phyloP scores from a whole-genome alignment of 2,329 filamentous ascomycete genomes.

The Penicillium aurantiogriseum region DNA sequence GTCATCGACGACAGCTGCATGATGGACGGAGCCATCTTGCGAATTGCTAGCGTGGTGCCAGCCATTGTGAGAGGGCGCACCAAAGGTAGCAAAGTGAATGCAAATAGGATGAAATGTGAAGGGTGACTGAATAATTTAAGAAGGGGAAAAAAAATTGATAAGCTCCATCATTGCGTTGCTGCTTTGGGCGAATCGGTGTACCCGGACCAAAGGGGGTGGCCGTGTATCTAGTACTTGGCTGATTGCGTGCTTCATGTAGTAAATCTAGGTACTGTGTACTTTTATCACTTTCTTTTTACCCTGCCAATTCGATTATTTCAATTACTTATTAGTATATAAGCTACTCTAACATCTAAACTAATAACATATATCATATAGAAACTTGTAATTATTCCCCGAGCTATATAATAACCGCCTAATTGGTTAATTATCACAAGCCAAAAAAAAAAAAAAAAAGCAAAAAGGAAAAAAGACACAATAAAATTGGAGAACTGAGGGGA shows the following conservation, averaged over 20 bases:
- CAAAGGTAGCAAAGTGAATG: conserved; percentile 14
- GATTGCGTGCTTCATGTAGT: conserved; percentile 1
- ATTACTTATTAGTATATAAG: neutral
- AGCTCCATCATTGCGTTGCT: conserved; percentile 22
- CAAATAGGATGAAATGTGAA: conserved; percentile 11
- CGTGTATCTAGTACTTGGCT: conserved; percentile 6
- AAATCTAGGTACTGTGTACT: conserved; percentile 4
- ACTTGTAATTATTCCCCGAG: neutral
- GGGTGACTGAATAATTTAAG: conserved; percentile 8
- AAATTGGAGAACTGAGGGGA: conserved; percentile 27
- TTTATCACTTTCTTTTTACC: neutral
- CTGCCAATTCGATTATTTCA: neutral
- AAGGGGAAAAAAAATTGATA: conserved; percentile 22
- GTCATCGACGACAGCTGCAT: conserved; percentile 39
- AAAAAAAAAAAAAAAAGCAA: neutral
- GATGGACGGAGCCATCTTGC: conserved; percentile 30
- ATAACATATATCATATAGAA: neutral
- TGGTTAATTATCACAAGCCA: conserved; percentile 2
- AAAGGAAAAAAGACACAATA: neutral
- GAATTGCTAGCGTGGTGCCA: conserved; percentile 36
- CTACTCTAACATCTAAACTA: neutral
- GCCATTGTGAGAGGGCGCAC: conserved; percentile 35
- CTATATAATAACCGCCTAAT: neutral
- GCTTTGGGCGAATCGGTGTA: conserved; percentile 41
- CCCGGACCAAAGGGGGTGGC: conserved; percentile 8